Base-by-base conservation (phyloP, 1,284 basidiomycete genomes). In the Naganishia liquefaciens region DNA sequence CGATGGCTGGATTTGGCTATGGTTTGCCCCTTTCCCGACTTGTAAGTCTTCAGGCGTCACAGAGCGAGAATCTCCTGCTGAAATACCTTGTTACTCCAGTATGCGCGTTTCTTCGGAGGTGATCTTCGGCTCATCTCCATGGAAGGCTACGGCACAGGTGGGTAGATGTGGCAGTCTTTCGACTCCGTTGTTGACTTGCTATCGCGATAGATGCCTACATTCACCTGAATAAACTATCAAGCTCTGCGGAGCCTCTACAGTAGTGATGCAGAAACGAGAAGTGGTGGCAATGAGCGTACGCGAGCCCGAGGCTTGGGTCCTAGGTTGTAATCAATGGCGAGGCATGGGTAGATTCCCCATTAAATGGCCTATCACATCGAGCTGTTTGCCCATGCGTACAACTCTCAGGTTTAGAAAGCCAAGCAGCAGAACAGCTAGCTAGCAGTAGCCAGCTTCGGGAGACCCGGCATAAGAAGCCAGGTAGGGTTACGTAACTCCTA, bases 111-210 rank as follows among this genome's bases (percentile, higher is more conserved):
- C 78, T 97, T 98, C 76, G 95, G 96, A 1, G 95, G 95, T 3
- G 94, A 98, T 78, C 81, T 99, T n/a, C 85, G 91, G 57, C 80
- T 99, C 63, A 98, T 99, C 71, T 91, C 93, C 50, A 98, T 99
- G 95, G 94, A 98, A 70, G 93, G 93, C 7, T 95, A 91, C 72
- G 93, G 90, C 4, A 93, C 91, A 42, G 91, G 72, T 71, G 64
- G 69, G 62, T 69, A 62, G 27, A 21, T 46, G 33, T 13, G 52
- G 23, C 25, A 15, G 30, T 23, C 17, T 30, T 15, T 25, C 19
- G 23, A 52, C 51, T 50, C n/a, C 28, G 23, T 7, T 7, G 6
- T 28, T 37, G 27, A 6, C 17, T 52, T 25, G n/a, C 13, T 17
- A 15, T 27, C 21, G 19, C 15, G 21, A 15, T 43, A 66, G 64